Conservation (phyloP, 257 asterid genomes). For the Cinchona pubescens region DNA sequence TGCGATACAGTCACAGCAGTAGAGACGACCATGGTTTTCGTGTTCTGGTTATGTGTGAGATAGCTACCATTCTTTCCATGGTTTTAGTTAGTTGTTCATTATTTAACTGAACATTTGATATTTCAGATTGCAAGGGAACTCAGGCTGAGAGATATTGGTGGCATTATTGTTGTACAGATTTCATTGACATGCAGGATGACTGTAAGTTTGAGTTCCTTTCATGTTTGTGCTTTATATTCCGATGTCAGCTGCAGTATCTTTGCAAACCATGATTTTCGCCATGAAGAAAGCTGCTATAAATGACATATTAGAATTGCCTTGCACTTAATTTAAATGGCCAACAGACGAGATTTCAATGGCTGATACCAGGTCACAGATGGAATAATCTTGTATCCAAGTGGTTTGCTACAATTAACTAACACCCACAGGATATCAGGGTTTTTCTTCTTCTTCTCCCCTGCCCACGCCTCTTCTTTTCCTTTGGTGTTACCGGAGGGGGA, state of each 20-base stretch:
- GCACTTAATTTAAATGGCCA: background rate
- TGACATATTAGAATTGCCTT: background rate
- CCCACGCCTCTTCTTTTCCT: background rate
- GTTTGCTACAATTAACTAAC: background rate
- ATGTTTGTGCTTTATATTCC: slow-evolving; percentile 2
- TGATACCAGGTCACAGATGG: too few species aligned
- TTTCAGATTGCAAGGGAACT: slow-evolving; percentile 94
- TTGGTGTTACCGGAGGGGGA: background rate
- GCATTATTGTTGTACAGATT: slow-evolving; percentile 95
- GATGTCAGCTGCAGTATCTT: slow-evolving; percentile 3
- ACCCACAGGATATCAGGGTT: background rate
- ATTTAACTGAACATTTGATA: slow-evolving; percentile 8
- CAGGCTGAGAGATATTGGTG: slow-evolving; percentile 96
- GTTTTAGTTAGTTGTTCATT: slow-evolving; percentile 3
- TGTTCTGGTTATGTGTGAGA: background rate
- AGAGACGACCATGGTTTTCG: background rate
- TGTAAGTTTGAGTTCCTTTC: slow-evolving; percentile 49
- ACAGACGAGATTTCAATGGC: background rate
- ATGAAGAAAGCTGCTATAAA: background rate
- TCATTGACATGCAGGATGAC: slow-evolving; percentile 96
- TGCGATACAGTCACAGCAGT: background rate
- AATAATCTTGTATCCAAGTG: too few species aligned
- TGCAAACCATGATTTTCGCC: background rate
- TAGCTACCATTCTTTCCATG: background rate
- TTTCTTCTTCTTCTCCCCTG: background rate